These are phyloP conservation scores for Suillus subalutaceus DNA, from an alignment of 768 basidiomycete species.

Conservation along the genomic window DNA sequence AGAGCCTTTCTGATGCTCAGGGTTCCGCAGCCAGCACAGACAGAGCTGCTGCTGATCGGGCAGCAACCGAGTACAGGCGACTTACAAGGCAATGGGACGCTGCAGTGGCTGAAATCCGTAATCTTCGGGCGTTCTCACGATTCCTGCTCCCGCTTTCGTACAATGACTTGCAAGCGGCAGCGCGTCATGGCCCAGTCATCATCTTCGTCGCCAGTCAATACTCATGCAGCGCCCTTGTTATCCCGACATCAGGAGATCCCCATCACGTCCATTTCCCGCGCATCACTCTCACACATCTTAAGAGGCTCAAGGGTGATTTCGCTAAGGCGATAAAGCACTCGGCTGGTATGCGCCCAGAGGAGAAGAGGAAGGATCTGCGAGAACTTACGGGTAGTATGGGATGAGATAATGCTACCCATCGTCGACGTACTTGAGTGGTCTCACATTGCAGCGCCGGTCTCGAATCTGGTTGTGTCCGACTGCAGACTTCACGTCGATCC, in stretches of 20 bases:
- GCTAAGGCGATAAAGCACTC: neutral
- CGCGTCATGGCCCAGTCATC: neutral
- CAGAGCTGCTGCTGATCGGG: too few species aligned
- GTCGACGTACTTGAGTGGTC: neutral
- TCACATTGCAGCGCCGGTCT: neutral
- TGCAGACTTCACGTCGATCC: neutral
- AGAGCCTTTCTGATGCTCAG: too few species aligned
- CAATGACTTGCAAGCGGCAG: neutral
- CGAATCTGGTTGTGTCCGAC: constrained; percentile 23
- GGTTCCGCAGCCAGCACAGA: too few species aligned
- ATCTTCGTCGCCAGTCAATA: neutral
- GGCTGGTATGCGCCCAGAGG: neutral
- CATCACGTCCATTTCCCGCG: neutral
- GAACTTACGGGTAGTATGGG: neutral
- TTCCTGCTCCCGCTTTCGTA: neutral
- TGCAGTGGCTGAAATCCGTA: neutral
- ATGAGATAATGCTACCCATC: neutral
- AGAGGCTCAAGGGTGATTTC: neutral
- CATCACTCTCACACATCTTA: neutral
- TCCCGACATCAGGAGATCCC: neutral
- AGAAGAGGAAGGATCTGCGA: neutral
- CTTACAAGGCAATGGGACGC: neutral
- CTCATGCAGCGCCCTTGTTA: neutral
- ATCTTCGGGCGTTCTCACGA: neutral
- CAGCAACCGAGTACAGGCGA: too few species aligned